Evolutionary conservation across 352 stramenopile genomes (phyloP), one percentile per base, ranked within the genome.

Genomic region (Globisporangium ultimum): DNA sequence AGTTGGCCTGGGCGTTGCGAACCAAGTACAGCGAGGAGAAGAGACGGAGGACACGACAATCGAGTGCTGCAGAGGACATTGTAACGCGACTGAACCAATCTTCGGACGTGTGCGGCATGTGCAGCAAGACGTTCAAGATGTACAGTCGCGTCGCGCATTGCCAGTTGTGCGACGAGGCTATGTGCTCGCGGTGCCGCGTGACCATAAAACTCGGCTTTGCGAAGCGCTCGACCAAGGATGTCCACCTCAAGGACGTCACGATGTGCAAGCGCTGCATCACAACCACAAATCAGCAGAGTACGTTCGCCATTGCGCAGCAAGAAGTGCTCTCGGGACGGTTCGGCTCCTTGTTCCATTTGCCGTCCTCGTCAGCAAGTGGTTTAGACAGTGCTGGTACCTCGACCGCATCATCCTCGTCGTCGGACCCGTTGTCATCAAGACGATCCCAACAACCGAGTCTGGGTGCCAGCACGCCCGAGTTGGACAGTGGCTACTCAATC

Each of bases 171-270:
- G 66, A 71, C 15, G 64, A 63, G 10, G 50, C 61, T 0, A 59
- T 78, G 38, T 78, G 68, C 58, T 67, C 67, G 20, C 74, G 67
- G 59, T 80, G 71, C 46, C 73, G 71, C 32, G 69, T 80, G 48
- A 60, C 48, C 57, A 77, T 84, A 52, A 74, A 82, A 51, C 56
- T 82, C 13, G 66, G 60, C 0, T 61, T 82, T 9, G 72, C 77
- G 46, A 60, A 78, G 28, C 70, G 68, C 14, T 68, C 72, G 59
- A 84, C 86, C 59, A 80, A 87, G 53, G 72, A 82, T 8, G 28
- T 60, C n/a, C 28, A 45, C 3, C 36, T 57, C 38, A 57, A 57
- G 38, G 48, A 47, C 52, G 43, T 60, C 28, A 51, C 32, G 42
- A n/a, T 60, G 17, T 60, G 54, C 54, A 60, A 60, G 46, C 15